These are phyloP conservation scores for Tremellales sp. DNA, from an alignment of 1,284 basidiomycete species.

Conservation along the genomic window DNA sequence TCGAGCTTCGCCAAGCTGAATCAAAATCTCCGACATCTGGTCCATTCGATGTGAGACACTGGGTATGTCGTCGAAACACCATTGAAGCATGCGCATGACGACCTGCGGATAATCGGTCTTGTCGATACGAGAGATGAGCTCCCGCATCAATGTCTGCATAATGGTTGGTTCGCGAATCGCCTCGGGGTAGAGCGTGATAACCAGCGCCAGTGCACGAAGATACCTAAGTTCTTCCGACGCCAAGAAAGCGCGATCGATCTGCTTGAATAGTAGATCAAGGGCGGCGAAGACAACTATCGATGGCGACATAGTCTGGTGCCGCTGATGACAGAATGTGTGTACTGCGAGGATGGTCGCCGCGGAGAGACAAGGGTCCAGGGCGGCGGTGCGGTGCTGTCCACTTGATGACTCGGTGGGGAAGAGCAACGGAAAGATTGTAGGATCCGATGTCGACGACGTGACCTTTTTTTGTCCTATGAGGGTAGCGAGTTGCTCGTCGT, in stretches of 20 bases:
- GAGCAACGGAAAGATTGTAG: constrained; percentile 3
- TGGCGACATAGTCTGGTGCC: constrained; percentile 1
- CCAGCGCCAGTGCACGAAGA: constrained; percentile 67
- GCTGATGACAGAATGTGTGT: constrained; percentile 6
- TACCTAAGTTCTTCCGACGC: constrained; percentile 80
- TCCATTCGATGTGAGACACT: neutral
- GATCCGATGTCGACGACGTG: neutral
- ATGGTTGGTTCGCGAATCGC: constrained; percentile 60
- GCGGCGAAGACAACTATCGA: constrained; percentile 67
- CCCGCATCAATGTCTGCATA: constrained; percentile 63
- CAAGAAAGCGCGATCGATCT: constrained; percentile 64
- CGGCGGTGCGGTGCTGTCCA: neutral
- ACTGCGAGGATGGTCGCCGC: constrained; percentile 9
- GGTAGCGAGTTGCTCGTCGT: neutral
- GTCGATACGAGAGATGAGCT: constrained; percentile 61
- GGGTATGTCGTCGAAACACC: constrained; percentile 57
- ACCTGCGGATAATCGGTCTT: constrained; percentile 65
- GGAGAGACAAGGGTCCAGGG: constrained; percentile 7
- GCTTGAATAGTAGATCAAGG: constrained; percentile 66
- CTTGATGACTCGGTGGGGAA: constrained; percentile 7
- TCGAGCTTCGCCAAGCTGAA: constrained; percentile 24
- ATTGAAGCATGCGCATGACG: constrained; percentile 70
- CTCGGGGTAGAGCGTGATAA: constrained; percentile 59
- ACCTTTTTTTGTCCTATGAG: neutral
- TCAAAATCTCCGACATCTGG: constrained; percentile 20